phyloP scores from a whole-genome alignment of 2,329 filamentous ascomycete genomes.

The Microascus cirrosus region DNA sequence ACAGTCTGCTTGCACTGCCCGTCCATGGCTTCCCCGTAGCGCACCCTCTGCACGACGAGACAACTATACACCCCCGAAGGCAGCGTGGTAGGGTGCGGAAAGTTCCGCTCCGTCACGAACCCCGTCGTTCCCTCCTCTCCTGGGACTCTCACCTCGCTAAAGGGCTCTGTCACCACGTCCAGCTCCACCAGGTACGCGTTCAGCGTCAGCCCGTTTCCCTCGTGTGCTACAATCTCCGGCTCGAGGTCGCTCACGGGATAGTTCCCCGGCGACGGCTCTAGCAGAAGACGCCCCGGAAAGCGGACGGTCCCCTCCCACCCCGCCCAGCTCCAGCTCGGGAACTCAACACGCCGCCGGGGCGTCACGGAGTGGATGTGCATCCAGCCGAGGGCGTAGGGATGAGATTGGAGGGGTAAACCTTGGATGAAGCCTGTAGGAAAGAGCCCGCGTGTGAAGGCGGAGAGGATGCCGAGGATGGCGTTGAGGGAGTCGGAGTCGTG shows the following conservation, averaged over 20 bases:
- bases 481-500: background rate
- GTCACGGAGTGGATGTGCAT: background rate
- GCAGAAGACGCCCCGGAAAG: background rate
- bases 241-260: background rate
- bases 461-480: background rate
- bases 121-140: background rate
- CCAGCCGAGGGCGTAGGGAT: background rate
- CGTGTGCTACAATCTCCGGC: background rate
- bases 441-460: background rate
- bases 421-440: background rate
- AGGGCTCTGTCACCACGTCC: background rate
- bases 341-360: background rate
- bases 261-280: background rate
- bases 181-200: background rate
- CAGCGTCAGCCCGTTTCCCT: background rate
- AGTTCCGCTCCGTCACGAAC: background rate
- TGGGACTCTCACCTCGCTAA: background rate
- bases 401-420: background rate
- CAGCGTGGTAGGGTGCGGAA: background rate
- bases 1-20: too few relatives aligned
- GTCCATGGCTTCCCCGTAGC: background rate
- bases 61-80: constrained; percentile 2
- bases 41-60: constrained; percentile 3
- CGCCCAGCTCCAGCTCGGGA: background rate
- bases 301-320: background rate